Evolutionary conservation across 75 land plant genomes (phyloP).

Genomic region (Isoetes taiwanensis): DNA sequence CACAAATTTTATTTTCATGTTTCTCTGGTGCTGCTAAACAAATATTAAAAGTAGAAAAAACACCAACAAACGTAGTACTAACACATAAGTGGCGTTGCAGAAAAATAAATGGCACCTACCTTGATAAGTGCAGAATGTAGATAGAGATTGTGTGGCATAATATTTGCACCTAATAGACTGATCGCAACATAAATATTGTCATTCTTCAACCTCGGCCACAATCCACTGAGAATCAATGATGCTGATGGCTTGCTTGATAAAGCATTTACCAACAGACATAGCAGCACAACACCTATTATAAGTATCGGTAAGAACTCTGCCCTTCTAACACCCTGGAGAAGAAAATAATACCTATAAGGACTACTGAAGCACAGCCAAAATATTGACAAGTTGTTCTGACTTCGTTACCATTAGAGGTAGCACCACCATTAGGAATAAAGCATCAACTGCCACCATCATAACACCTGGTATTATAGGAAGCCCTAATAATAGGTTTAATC

Average conservation of each 20-base stretch:
- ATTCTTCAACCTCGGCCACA: constrained; percentile 50
- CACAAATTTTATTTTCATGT: too few species aligned
- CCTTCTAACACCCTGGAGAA: constrained; percentile 37
- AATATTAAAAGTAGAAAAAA: too few species aligned
- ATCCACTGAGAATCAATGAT: constrained; percentile 33
- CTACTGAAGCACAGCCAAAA: background rate
- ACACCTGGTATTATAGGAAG: constrained; percentile 38
- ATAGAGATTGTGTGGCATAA: constrained; percentile 79
- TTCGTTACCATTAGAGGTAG: constrained; percentile 34
- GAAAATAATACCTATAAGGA: background rate
- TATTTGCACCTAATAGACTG: constrained; percentile 72
- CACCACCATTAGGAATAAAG: constrained; percentile 35
- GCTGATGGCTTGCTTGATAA: constrained; percentile 42
- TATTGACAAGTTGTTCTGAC: constrained; percentile 1
- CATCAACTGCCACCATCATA: constrained; percentile 30
- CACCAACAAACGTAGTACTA: too few species aligned
- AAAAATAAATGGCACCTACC: constrained; percentile 25
- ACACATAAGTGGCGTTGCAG: too few species aligned
- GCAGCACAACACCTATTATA: constrained; percentile 33
- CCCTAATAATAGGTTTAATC: constrained; percentile 51
- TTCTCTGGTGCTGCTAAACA: background rate
- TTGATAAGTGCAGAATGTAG: constrained; percentile 73
- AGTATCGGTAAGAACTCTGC: constrained; percentile 32
- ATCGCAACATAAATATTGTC: constrained; percentile 56
- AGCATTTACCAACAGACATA: constrained; percentile 43